Percentiles rank a stretch among this genome's conserved stretches.
Evolutionary conservation across 345 rosid genomes (phyloP).

Genomic region (Populus ilicifolia): DNA sequence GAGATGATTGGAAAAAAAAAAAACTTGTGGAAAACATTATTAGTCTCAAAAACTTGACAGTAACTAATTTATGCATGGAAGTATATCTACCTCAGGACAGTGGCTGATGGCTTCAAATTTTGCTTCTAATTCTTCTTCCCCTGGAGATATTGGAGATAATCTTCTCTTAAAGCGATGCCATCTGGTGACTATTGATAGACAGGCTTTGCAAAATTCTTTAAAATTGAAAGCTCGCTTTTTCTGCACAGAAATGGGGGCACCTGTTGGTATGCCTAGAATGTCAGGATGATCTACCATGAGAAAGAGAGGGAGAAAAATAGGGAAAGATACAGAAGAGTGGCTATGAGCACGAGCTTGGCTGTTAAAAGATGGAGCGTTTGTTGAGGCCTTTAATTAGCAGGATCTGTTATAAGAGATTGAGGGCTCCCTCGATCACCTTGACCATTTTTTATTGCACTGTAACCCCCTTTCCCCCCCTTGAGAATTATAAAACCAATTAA

Average conservation of each 20-base stretch:
- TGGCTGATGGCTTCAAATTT: not conserved
- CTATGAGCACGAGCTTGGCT: slow-evolving; percentile 14
- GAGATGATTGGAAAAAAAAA: not conserved
- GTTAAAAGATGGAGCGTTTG: slow-evolving; percentile 11
- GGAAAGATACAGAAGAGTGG: not conserved
- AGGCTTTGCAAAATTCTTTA: slow-evolving; percentile 14
- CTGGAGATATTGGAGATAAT: not conserved
- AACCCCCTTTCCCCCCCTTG: too few relatives aligned
- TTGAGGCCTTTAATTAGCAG: slow-evolving; percentile 24
- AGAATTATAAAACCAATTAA: too few relatives aligned
- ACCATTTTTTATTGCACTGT: too few relatives aligned
- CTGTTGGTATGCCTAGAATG: slow-evolving; percentile 1
- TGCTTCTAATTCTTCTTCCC: not conserved
- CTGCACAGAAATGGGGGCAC: slow-evolving; percentile 14
- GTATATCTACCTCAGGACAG: not conserved
- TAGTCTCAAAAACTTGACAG: too few relatives aligned
- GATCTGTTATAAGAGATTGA: slow-evolving; percentile 3
- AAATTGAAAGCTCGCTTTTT: not conserved
- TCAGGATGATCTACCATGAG: slow-evolving; percentile 26
- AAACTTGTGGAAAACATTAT: not conserved
- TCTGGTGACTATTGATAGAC: not conserved
- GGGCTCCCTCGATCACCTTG: too few relatives aligned
- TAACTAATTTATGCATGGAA: not conserved
- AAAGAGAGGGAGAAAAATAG: slow-evolving; percentile 13
- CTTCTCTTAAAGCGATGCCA: not conserved